phyloP scores from a whole-genome alignment of 2,329 filamentous ascomycete genomes.

The Basipetospora chlamydospora region DNA sequence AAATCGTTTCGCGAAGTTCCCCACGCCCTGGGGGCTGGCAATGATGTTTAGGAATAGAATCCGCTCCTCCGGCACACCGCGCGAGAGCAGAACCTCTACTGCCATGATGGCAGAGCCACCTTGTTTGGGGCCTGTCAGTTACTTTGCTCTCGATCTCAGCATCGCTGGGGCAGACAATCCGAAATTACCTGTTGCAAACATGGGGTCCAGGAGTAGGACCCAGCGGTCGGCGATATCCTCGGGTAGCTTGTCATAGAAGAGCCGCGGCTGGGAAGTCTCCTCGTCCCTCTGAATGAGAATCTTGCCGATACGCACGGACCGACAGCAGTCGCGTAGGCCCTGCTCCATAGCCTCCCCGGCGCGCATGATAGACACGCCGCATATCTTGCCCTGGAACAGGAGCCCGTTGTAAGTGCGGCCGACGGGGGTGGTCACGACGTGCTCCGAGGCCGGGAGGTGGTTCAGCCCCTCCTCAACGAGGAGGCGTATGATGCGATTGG shows the following conservation, averaged over 20 bases:
- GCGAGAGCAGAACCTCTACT: slow-evolving; percentile 77
- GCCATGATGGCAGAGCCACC: slow-evolving; percentile 95
- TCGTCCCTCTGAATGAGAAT: slow-evolving; percentile 96
- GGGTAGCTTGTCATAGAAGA: slow-evolving; percentile 96
- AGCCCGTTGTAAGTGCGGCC: slow-evolving; percentile 80
- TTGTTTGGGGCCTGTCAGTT: slow-evolving; percentile 18
- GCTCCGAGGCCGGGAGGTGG: slow-evolving; percentile 81
- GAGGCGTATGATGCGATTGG: slow-evolving; percentile 91
- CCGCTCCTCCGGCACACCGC: slow-evolving; percentile 84
- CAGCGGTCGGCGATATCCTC: slow-evolving; percentile 85
- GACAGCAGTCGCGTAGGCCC: slow-evolving; percentile 87
- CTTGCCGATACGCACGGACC: slow-evolving; percentile 95
- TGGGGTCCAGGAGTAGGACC: slow-evolving; percentile 91
- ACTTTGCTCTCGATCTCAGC: too few species aligned
- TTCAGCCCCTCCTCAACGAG: slow-evolving; percentile 96
- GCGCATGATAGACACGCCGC: slow-evolving; percentile 95
- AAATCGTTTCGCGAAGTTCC: slow-evolving; percentile 78
- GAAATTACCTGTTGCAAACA: slow-evolving; percentile 87
- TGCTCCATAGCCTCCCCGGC: slow-evolving; percentile 98
- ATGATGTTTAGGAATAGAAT: slow-evolving; percentile 96
- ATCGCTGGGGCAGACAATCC: too few species aligned
- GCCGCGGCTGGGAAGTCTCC: slow-evolving; percentile 77
- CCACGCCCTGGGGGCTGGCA: slow-evolving; percentile 85
- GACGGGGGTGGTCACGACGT: slow-evolving; percentile 81
- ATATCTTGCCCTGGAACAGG: slow-evolving; percentile 95